phyloP scores from a whole-genome alignment of 164 flowering plant species.

The Umbellularia californica region DNA sequence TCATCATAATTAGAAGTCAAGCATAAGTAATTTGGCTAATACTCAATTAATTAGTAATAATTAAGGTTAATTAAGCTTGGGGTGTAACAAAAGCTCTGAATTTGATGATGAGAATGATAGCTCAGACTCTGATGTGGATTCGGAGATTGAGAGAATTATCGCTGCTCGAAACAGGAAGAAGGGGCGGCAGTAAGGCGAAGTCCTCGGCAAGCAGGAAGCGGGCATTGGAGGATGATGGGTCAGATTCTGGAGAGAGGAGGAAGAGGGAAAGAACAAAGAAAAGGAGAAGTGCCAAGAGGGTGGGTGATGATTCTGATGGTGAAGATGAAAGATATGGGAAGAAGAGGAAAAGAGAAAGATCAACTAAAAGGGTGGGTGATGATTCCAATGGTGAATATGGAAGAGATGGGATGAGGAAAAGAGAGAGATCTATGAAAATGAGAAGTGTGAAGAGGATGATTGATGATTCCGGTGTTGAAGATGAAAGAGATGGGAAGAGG shows the following conservation, averaged over 20 bases:
- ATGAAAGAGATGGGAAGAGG: constrained; percentile 41
- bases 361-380: constrained; percentile 28
- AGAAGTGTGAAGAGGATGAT: constrained; percentile 26
- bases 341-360: constrained; percentile 39
- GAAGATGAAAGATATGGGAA: constrained; percentile 40
- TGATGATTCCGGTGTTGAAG: constrained; percentile 39
- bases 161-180: constrained; percentile 58
- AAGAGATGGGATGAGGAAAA: constrained; percentile 4
- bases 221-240: constrained; percentile 31
- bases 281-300: constrained; percentile 47
- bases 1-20: too few relatives aligned
- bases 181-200: constrained; percentile 23
- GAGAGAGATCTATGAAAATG: too few relatives aligned
- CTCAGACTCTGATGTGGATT: constrained; percentile 78
- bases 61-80: too few relatives aligned
- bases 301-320: constrained; percentile 43
- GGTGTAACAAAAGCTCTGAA: too few relatives aligned
- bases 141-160: constrained; percentile 82
- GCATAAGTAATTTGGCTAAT: too few relatives aligned
- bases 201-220: constrained; percentile 12
- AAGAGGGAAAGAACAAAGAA: constrained; percentile 9
- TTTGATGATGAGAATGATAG: constrained; percentile 37
- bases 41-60: too few relatives aligned
- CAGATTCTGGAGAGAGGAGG: constrained; percentile 13
- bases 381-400: constrained; percentile 32